Evolutionary conservation across 805 yeast genomes (phyloP), one percentile per base, ranked within the genome.

Genomic region (Metschnikowia santaceciliae): DNA sequence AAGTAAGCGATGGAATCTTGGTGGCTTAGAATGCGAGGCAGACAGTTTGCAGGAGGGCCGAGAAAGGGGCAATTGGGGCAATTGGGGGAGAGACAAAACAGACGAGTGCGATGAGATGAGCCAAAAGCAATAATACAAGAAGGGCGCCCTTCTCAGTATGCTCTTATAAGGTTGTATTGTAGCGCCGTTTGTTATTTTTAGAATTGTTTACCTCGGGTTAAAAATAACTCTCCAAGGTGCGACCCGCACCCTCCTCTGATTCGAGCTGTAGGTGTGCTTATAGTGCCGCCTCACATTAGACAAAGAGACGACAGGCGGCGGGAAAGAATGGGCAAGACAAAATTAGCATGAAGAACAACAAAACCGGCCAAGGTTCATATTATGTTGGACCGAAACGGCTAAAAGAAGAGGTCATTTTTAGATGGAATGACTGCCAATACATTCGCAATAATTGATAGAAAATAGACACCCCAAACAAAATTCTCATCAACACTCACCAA

Each of bases 171-270:
- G 6, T 23, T 23, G 23, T 32, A 39, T 14, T 7, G 19, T 39
- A 39, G 32, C 42, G 42, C 32, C 32, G 42, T 39, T 39, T 39
- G 32, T 39, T 39, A 39, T 39, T 39, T 39, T 39, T 39, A 39
- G 42, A 39, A 39, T 22, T 10, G 42, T 22, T 39, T 13, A 13
- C n/a, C 32, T 22, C 32, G 14, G 32, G 22, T 39, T 39, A 39
- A 39, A 39, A 39, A 39, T 39, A 39, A 32, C 10, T 26, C 15
- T 20, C 15, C 13, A 20, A 20, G 20, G 41, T 23, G 42, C 42
- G 42, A 23, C 22, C 22, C 30, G 32, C 42, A 23, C 32, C 42
- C 6, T 14, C 17, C 42, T 8, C 42, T 13, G 22, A 37, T 13
- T 37, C 40, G 40, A 26, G 14, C 26, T 37, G 40, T 22, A 13